Evolutionary conservation across 352 stramenopile species (phyloP).

Genomic region (Pythium pyrilobum): DNA sequence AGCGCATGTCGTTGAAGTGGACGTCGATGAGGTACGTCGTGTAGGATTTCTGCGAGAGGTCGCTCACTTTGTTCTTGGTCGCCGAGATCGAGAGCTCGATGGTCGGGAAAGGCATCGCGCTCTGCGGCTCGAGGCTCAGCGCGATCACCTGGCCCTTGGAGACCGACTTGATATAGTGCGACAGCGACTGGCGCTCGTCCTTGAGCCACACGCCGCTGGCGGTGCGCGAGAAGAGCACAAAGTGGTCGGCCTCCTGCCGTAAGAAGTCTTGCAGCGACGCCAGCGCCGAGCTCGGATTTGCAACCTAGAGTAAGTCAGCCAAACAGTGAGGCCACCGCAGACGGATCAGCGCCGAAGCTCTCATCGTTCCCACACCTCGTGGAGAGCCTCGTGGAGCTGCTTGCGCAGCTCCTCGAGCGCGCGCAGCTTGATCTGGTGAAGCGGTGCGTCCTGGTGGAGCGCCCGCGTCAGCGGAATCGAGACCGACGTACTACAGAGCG

Average conservation of each 20-base stretch:
- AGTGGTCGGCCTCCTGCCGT: constrained; percentile 35
- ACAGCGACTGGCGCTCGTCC: constrained; percentile 42
- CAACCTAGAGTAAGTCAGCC: no score
- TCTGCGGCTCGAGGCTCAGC: constrained; percentile 30
- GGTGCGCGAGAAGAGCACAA: constrained; percentile 31
- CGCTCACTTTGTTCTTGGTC: constrained; percentile 78
- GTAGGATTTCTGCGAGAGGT: constrained; percentile 66
- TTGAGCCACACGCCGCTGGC: constrained; percentile 41
- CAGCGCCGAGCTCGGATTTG: no score
- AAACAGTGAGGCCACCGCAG: no score
- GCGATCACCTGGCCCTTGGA: constrained; percentile 21
- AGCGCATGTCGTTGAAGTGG: constrained; percentile 60
- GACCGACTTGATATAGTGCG: constrained; percentile 29
- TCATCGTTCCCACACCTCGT: constrained; percentile 12
- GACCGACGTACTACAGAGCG: constrained; percentile 10
- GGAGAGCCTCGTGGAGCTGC: constrained; percentile 15
- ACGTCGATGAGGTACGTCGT: constrained; percentile 72
- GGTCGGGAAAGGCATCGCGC: constrained; percentile 58
- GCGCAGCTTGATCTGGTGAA: constrained; percentile 57
- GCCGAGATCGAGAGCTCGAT: constrained; percentile 49
- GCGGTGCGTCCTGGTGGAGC: not conserved
- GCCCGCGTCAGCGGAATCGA: constrained; percentile 11
- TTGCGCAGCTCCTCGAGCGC: constrained; percentile 45
- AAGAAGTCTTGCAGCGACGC: constrained; percentile 24
- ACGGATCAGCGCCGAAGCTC: no score